These are phyloP conservation scores for Mucor irregularis DNA, from an alignment of 371 early-diverging fungal genomes.

Conservation along the genomic window DNA sequence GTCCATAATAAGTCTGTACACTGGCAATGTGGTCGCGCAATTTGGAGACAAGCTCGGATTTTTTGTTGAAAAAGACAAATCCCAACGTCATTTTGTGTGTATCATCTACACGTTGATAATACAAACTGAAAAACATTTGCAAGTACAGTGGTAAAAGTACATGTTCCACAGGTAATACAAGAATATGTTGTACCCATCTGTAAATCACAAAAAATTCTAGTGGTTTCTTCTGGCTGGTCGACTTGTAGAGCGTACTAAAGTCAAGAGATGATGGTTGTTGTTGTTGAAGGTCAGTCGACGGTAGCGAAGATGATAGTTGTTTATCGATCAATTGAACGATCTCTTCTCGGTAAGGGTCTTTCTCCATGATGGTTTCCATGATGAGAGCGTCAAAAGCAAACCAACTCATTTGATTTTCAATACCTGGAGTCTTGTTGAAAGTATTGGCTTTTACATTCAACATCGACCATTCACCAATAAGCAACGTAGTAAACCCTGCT, in stretches of 20 bases:
- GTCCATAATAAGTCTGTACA: constrained; percentile 48
- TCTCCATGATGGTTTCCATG: constrained; percentile 55
- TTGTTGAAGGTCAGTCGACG: not conserved
- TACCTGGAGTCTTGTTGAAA: constrained; percentile 49
- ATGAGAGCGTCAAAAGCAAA: constrained; percentile 60
- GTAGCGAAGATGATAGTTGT: constrained; percentile 8
- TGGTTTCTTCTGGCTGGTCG: constrained; percentile 42
- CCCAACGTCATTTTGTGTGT: constrained; percentile 47
- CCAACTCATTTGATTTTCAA: constrained; percentile 51
- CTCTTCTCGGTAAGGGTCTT: constrained; percentile 31
- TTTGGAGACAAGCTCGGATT: constrained; percentile 43
- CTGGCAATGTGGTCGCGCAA: constrained; percentile 50
- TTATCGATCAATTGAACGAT: constrained; percentile 35
- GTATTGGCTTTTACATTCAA: constrained; percentile 45
- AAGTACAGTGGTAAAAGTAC: constrained; percentile 55
- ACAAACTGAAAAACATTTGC: constrained; percentile 69
- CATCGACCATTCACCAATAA: constrained; percentile 59
- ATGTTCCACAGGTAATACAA: constrained; percentile 51
- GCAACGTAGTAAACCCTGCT: constrained; percentile 45
- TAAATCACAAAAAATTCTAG: constrained; percentile 58
- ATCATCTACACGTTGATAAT: constrained; percentile 28
- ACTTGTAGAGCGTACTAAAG: constrained; percentile 34
- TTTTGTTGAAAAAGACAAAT: constrained; percentile 49
- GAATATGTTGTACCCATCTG: constrained; percentile 59
- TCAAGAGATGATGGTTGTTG: constrained; percentile 16